These are phyloP conservation scores for Calamus simplicifolius DNA, from an alignment of 176 grass and related monocot species.

Conservation along the genomic window DNA sequence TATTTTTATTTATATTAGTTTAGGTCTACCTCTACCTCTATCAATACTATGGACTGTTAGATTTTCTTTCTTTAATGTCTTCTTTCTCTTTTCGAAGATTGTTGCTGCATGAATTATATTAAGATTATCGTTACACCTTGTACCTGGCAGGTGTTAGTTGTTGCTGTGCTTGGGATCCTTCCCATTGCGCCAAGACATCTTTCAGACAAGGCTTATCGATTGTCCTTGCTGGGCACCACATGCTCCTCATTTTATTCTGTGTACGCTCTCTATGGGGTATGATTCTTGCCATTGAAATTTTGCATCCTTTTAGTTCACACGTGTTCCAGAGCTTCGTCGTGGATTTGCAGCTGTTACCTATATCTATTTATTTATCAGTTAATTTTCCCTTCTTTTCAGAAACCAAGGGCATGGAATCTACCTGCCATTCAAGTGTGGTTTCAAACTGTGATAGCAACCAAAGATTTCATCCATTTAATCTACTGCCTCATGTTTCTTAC, in stretches of 20 bases:
- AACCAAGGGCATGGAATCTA: constrained; percentile 69
- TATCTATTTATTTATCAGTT: constrained; percentile 5
- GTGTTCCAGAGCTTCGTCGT: neutral
- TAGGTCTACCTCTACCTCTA: too few species aligned
- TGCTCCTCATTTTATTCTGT: constrained; percentile 67
- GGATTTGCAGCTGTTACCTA: neutral
- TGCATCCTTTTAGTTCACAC: too few species aligned
- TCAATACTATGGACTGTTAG: too few species aligned
- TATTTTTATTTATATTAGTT: too few species aligned
- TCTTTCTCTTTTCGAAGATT: neutral
- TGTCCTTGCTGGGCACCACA: constrained; percentile 84
- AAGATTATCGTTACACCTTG: too few species aligned
- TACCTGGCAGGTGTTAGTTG: constrained; percentile 50
- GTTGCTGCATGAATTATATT: neutral
- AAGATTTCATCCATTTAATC: constrained; percentile 90
- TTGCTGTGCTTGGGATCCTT: constrained; percentile 77
- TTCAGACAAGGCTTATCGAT: constrained; percentile 61
- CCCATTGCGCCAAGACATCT: constrained; percentile 58
- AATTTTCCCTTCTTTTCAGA: constrained; percentile 34
- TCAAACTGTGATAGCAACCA: constrained; percentile 60
- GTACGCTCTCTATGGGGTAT: constrained; percentile 63
- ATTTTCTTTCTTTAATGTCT: too few species aligned
- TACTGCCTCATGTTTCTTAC: constrained; percentile 85
- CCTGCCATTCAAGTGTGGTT: constrained; percentile 53
- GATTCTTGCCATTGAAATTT: too few species aligned